Percentiles rank a stretch among this genome's conserved stretches.
Conservation (phyloP, 305 asterid genomes). For the Solanum hybrid region DNA sequence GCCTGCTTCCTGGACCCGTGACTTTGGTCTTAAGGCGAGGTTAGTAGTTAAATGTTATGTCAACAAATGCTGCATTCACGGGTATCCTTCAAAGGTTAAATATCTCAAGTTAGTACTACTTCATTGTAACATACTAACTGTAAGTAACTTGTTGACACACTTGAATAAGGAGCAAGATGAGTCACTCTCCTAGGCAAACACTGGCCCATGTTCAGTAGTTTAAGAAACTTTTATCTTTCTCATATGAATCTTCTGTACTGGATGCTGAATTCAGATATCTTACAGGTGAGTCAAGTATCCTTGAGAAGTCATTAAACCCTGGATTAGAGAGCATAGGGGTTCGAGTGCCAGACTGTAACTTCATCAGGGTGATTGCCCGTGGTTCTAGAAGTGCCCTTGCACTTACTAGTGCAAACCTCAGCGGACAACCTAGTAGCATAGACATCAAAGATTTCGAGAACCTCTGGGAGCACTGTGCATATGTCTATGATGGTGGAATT, state of each 20-base stretch:
- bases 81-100: not conserved
- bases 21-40: slow-evolving; percentile 77
- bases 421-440: slow-evolving; percentile 73
- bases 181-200: not conserved
- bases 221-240: not conserved
- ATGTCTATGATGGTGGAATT: slow-evolving; percentile 60
- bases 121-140: not conserved
- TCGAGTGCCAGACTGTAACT: slow-evolving; percentile 68
- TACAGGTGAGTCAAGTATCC: slow-evolving; percentile 72
- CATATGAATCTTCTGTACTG: not conserved
- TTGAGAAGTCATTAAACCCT: slow-evolving; percentile 74
- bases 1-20: slow-evolving; percentile 85
- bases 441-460: slow-evolving; percentile 60
- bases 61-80: not conserved
- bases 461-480: slow-evolving; percentile 72
- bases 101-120: not conserved
- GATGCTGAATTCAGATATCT: not conserved
- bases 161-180: not conserved
- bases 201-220: not conserved
- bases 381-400: slow-evolving; percentile 78
- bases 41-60: slow-evolving; percentile 9
- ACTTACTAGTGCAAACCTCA: slow-evolving; percentile 86
- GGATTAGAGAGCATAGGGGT: slow-evolving; percentile 86
- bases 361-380: slow-evolving; percentile 62
- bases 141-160: not conserved